These are phyloP conservation scores for Entomophthora muscae DNA, from an alignment of 371 early-diverging fungal genomes.

Conservation along the genomic window DNA sequence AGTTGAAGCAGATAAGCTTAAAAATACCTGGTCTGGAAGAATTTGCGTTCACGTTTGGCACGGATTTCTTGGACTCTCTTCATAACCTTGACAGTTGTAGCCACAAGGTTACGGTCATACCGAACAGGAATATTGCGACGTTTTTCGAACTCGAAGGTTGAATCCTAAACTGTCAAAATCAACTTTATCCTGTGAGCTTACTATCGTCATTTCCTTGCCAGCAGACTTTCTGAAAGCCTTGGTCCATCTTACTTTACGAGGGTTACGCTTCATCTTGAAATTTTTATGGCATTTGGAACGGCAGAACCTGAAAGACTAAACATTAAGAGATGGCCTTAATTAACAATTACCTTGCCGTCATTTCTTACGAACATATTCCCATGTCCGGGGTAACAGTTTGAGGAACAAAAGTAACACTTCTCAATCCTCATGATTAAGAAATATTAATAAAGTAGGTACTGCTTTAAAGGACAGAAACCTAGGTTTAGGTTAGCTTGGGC, in stretches of 20 bases:
- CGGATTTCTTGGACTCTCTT: slow-evolving; percentile 88
- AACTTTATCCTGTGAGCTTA: slow-evolving; percentile 23
- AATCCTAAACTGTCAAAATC: slow-evolving; percentile 36
- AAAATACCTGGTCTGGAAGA: slow-evolving; percentile 50
- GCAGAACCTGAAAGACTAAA: slow-evolving; percentile 86
- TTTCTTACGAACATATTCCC: slow-evolving; percentile 97
- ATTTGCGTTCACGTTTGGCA: slow-evolving; percentile 75
- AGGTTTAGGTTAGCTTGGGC: too few relatives aligned
- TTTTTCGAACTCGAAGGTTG: slow-evolving; percentile 95
- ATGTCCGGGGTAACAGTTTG: slow-evolving; percentile 96
- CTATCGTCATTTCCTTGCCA: slow-evolving; percentile 98
- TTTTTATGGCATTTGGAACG: slow-evolving; percentile 98
- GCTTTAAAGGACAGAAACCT: background rate
- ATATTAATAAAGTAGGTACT: background rate
- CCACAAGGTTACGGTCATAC: slow-evolving; percentile 90
- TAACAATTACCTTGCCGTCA: slow-evolving; percentile 66
- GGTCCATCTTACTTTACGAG: slow-evolving; percentile 98
- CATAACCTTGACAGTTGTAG: slow-evolving; percentile 89
- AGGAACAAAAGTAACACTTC: slow-evolving; percentile 99
- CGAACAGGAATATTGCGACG: slow-evolving; percentile 86
- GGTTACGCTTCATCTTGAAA: slow-evolving; percentile 99
- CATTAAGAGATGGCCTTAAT: background rate
- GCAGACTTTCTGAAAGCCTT: slow-evolving; percentile 95
- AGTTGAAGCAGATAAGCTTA: background rate
- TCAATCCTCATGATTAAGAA: slow-evolving; percentile 76